phyloP scores from a whole-genome alignment of 2,329 filamentous ascomycete genomes.

The Ophiocordyceps camponoti-floridani region DNA sequence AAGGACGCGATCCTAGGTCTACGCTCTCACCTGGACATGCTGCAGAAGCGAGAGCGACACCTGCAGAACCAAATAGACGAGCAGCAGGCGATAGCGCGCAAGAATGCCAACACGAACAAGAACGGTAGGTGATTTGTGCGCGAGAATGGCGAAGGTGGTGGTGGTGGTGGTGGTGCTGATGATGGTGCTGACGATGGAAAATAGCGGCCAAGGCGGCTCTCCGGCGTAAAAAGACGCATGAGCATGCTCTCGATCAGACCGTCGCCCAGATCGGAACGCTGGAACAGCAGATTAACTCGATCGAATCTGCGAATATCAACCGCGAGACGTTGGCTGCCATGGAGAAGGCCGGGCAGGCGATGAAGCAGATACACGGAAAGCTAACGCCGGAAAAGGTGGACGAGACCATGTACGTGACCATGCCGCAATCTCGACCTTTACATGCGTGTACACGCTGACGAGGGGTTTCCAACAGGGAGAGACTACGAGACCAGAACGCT shows the following conservation, averaged over 20 bases:
- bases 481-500: conserved; percentile 76
- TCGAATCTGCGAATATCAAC: conserved; percentile 98
- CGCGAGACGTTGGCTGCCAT: conserved; percentile 88
- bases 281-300: conserved; percentile 88
- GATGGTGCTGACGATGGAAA: neutral
- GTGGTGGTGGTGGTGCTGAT: neutral
- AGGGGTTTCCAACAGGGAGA: conserved; percentile 44
- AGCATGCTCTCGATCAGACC: conserved; percentile 84
- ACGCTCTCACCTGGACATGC: conserved; percentile 84
- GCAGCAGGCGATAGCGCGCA: conserved; percentile 74
- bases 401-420: conserved; percentile 64
- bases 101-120: conserved; percentile 76
- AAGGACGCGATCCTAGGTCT: conserved; percentile 92
- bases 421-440: too few relatives aligned
- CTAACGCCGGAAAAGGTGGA: conserved; percentile 92
- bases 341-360: conserved; percentile 76
- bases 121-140: conserved; percentile 43
- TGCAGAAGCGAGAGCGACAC: conserved; percentile 90
- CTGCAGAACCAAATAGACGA: conserved; percentile 84
- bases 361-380: conserved; percentile 82
- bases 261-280: conserved; percentile 76
- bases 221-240: conserved; percentile 84
- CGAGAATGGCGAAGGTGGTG: neutral
- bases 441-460: too few relatives aligned
- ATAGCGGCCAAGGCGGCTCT: conserved; percentile 78